Evolutionary conservation across 1,139 yeast species (phyloP), one percentile per base, ranked within the genome.

Genomic region (Eremothecium coryli): DNA sequence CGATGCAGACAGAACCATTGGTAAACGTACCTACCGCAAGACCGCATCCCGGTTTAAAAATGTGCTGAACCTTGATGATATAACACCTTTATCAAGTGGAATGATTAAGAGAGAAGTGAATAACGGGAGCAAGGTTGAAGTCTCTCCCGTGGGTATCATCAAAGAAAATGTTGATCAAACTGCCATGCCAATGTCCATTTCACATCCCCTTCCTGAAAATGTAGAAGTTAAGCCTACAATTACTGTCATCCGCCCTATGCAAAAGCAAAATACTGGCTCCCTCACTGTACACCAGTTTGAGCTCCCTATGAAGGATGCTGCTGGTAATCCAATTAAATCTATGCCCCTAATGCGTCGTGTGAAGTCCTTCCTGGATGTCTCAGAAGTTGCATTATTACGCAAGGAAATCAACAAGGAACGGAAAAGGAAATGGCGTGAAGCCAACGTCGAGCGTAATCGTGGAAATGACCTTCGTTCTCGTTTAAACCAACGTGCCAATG

Each of bases 391-490:
- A 7, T 62, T 84, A 27, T 54, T 73, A 18, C 93, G 79, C 38
- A 51, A 45, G 35, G 56, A 49, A 26, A 39, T 54, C 18, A 86
- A 86, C 49, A 68, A 95, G 33, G 90, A 82, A 42, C 68, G 97
- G 25, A 90, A 90, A 61, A 79, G 86, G 61, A 73, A 76, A 46
- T 90, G 97, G 97, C 72, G 97, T 52, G 90, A 77, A 42, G 78
- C 75, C 23, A 86, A 88, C 54, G 71, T 73, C 11, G 81, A 80
- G 42, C 68, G 93, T 43, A 88, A 88, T 54, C 79, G 84, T 60
- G 95, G 85, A 54, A 81, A 82, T 48, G 97, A 88, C 54, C 62
- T 88, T 39, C 68, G 93, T 35, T 73, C 82, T 1, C 65, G 97
- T 36, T 80, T 90, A 18, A 68, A 72, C 41, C 78, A 77, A 45